These are phyloP conservation scores for Metarhizium album DNA, from an alignment of 2,329 filamentous ascomycete species.

Conservation along the genomic window DNA sequence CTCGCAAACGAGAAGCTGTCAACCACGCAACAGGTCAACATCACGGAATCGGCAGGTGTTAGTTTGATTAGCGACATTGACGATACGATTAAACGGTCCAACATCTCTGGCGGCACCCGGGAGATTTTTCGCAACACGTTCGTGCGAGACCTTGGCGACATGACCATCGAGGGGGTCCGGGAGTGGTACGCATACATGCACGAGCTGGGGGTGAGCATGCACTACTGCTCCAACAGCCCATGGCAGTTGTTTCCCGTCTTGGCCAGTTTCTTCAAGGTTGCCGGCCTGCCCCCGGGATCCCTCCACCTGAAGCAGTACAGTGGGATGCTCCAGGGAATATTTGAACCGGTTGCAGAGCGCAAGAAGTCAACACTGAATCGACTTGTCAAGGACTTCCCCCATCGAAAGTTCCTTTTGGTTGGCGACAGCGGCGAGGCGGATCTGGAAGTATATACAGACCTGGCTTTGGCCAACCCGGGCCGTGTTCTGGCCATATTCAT, in stretches of 20 bases:
- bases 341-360: constrained; percentile 90
- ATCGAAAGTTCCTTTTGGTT: constrained; percentile 79
- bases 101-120: constrained; percentile 73
- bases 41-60: constrained; percentile 70
- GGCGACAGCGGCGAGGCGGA: constrained; percentile 96
- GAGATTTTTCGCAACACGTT: constrained; percentile 98
- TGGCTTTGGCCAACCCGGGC: constrained; percentile 74
- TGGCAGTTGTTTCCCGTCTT: constrained; percentile 95
- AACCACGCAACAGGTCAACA: constrained; percentile 62
- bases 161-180: constrained; percentile 75
- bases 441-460: constrained; percentile 90
- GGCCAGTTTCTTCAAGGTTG: constrained; percentile 70
- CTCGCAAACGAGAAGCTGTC: constrained; percentile 79
- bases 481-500: constrained; percentile 85
- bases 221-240: constrained; percentile 98
- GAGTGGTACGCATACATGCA: constrained; percentile 81
- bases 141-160: constrained; percentile 68
- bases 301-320: constrained; percentile 94
- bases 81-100: constrained; percentile 93
- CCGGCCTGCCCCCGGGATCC: constrained; percentile 74
- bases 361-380: constrained; percentile 83
- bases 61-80: constrained; percentile 97
- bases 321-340: constrained; percentile 95
- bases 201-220: constrained; percentile 72
- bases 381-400: constrained; percentile 80